Evolutionary conservation across 441 rosid species (phyloP).

Genomic region (Gossypium schwendimanii): DNA sequence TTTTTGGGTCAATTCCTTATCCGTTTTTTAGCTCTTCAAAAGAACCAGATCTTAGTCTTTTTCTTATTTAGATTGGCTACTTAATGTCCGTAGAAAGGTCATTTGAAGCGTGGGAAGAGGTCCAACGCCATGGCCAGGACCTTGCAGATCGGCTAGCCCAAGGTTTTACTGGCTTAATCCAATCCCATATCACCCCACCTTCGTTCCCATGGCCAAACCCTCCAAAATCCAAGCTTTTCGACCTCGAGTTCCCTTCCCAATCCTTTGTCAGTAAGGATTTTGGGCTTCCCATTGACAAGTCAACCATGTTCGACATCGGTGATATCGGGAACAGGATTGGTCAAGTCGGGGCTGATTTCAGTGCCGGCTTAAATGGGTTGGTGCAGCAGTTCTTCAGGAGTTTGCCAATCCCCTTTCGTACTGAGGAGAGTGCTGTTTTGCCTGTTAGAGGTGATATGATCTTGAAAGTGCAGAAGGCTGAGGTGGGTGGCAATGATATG

Average conservation of each 20-base stretch:
- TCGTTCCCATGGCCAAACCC: slow-evolving; percentile 70
- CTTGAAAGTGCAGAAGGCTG: slow-evolving; percentile 25
- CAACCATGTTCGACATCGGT: slow-evolving; percentile 51
- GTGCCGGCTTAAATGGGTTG: slow-evolving; percentile 60
- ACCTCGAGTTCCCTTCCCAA: slow-evolving; percentile 55
- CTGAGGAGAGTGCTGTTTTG: slow-evolving; percentile 31
- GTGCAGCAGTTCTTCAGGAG: slow-evolving; percentile 68
- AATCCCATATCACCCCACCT: slow-evolving; percentile 66
- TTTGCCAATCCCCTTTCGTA: slow-evolving; percentile 58
- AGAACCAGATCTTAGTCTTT: not conserved
- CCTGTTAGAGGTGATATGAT: slow-evolving; percentile 18
- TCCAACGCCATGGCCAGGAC: slow-evolving; percentile 86
- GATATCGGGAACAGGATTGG: slow-evolving; percentile 72
- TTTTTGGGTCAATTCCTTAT: not conserved
- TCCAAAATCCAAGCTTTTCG: slow-evolving; percentile 52
- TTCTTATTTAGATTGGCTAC: slow-evolving; percentile 12
- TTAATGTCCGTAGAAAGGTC: slow-evolving; percentile 76
- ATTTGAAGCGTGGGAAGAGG: slow-evolving; percentile 90
- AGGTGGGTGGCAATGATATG: slow-evolving; percentile 22
- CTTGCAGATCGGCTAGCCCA: slow-evolving; percentile 80
- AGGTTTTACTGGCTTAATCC: slow-evolving; percentile 79
- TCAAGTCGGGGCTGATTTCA: slow-evolving; percentile 73
- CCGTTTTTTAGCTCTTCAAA: too few relatives aligned
- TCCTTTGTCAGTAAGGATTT: slow-evolving; percentile 38
- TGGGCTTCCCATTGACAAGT: slow-evolving; percentile 30